Evolutionary conservation across 2,329 filamentous ascomycete species (phyloP).

Genomic region (Diplocarpon rosae): DNA sequence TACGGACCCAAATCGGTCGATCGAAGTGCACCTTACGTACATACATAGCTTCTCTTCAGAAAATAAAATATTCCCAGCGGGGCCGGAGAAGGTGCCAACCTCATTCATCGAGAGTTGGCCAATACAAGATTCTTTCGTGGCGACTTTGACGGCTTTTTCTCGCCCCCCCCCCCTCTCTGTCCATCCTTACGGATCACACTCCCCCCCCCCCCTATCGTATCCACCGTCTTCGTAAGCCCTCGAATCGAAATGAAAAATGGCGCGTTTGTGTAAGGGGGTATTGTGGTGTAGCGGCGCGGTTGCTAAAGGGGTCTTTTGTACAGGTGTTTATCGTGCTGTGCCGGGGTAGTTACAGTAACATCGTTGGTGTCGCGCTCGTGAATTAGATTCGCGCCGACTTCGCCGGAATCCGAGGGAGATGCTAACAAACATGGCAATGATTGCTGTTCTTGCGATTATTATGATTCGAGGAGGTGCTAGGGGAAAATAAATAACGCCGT

Average conservation of each 20-base stretch:
- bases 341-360: slow-evolving; percentile 9
- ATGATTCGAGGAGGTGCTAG: slow-evolving; percentile 9
- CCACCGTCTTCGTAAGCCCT: slow-evolving; percentile 1
- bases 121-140: slow-evolving; percentile 13
- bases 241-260: slow-evolving; percentile 20
- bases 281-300: slow-evolving; percentile 10
- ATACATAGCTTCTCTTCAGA: not conserved
- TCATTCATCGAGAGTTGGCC: slow-evolving; percentile 6
- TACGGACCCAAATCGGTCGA: slow-evolving; percentile 12
- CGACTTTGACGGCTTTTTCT: slow-evolving; percentile 6
- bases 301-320: slow-evolving; percentile 14
- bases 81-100: not conserved
- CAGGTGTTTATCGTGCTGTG: slow-evolving; percentile 15
- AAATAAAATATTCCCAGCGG: not conserved
- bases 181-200: not conserved
- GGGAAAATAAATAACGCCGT: slow-evolving; percentile 18
- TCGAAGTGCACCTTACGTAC: slow-evolving; percentile 6
- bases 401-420: slow-evolving; percentile 18
- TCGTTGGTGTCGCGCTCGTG: slow-evolving; percentile 8
- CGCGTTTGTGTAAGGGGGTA: slow-evolving; percentile 16
- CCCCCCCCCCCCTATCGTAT: not conserved
- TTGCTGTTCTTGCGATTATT: slow-evolving; percentile 12
- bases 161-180: slow-evolving; percentile 3
- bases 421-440: slow-evolving; percentile 9
- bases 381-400: slow-evolving; percentile 21